phyloP scores from a whole-genome alignment of 1,284 basidiomycete species.

The Neonothopanus nambi region DNA sequence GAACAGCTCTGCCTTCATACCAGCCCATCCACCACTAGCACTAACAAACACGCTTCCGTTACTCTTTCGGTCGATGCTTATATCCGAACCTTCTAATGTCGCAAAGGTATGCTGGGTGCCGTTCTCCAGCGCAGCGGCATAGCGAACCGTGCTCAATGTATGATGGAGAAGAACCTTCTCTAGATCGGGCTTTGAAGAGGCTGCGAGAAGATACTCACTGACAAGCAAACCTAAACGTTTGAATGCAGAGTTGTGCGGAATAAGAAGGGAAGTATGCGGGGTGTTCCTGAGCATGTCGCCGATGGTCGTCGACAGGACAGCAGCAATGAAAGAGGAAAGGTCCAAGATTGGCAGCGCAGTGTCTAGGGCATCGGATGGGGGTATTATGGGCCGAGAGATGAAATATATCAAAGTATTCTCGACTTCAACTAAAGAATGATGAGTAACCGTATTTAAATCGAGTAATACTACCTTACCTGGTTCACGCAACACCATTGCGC shows the following conservation, averaged over 20 bases:
- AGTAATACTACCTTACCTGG: conserved; percentile 51
- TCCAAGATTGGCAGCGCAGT: conserved; percentile 83
- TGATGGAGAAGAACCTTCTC: conserved; percentile 87
- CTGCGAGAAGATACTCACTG: conserved; percentile 82
- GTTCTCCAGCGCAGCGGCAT: conserved; percentile 61
- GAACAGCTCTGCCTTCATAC: conserved; percentile 59
- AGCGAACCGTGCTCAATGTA: conserved; percentile 76
- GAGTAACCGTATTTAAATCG: neutral
- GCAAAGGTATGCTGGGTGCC: conserved; percentile 69
- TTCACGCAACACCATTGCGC: conserved; percentile 78
- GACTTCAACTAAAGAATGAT: conserved; percentile 62
- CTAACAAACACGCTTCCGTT: conserved; percentile 54
- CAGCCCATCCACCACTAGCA: conserved; percentile 76
- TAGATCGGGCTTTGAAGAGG: conserved; percentile 76
- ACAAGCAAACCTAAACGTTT: conserved; percentile 81
- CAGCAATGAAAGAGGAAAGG: conserved; percentile 88
- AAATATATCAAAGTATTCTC: conserved; percentile 89
- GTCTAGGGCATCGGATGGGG: conserved; percentile 81
- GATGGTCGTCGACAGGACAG: conserved; percentile 82
- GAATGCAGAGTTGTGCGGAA: conserved; percentile 90
- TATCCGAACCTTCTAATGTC: conserved; percentile 74
- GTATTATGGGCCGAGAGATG: conserved; percentile 78
- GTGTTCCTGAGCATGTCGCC: conserved; percentile 68
- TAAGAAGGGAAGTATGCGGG: conserved; percentile 80
- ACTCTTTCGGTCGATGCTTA: conserved; percentile 54